Percentiles rank a stretch among this genome's conserved stretches.
Evolutionary conservation across 768 basidiomycete species (phyloP).

Genomic region (Hericium alpestre): DNA sequence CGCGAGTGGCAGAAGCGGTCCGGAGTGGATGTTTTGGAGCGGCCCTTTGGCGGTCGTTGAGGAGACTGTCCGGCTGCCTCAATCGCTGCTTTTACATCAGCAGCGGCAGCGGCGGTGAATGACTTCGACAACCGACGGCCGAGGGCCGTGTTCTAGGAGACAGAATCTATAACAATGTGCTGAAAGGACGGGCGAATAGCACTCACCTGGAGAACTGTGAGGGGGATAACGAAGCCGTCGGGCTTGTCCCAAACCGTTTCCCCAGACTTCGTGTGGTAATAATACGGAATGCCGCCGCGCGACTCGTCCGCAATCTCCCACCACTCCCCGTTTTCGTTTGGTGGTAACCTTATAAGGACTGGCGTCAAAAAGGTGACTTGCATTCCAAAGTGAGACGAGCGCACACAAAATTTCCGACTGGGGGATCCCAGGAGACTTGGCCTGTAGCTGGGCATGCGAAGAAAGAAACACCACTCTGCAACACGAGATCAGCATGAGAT

Average conservation of each 20-base stretch:
- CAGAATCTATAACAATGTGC: constrained; percentile 6
- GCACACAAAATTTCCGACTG: constrained; percentile 81
- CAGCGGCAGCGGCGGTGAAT: constrained; percentile 15
- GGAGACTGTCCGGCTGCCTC: not conserved
- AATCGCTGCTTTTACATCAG: not conserved
- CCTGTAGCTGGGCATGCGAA: constrained; percentile 91
- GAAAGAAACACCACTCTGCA: constrained; percentile 49
- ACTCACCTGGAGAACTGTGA: constrained; percentile 75
- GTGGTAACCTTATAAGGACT: constrained; percentile 51
- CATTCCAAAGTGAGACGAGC: constrained; percentile 19
- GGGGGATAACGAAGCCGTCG: constrained; percentile 78
- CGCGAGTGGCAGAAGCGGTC: not conserved
- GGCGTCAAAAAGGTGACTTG: constrained; percentile 9
- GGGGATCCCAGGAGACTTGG: constrained; percentile 88
- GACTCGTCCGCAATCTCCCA: constrained; percentile 88
- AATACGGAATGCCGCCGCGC: constrained; percentile 78
- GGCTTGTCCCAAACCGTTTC: constrained; percentile 94
- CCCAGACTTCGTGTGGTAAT: constrained; percentile 86
- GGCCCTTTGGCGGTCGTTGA: constrained; percentile 4
- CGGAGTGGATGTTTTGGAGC: not conserved
- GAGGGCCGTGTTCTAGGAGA: constrained; percentile 53
- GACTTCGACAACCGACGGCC: constrained; percentile 52
- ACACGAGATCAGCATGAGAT: constrained; percentile 31
- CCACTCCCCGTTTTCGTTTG: constrained; percentile 82
- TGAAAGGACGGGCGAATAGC: not conserved